A percentile compares a stretch with the other conserved stretches of the same genome.
Conservation (phyloP, 768 basidiomycete genomes). For the Xanthoconium purpureum region DNA sequence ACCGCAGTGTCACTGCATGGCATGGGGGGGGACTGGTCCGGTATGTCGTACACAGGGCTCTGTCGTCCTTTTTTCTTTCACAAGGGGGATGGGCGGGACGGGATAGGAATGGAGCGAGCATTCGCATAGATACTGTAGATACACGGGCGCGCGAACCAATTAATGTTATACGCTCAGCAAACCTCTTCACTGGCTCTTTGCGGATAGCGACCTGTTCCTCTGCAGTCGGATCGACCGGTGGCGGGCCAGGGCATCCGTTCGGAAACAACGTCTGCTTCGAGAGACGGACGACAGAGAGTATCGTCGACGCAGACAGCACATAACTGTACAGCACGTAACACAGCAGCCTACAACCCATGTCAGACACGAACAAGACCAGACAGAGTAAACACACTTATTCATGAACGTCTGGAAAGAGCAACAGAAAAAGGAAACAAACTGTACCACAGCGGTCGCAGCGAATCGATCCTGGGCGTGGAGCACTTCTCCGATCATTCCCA, state of each 20-base stretch:
- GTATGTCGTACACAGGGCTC: too few species aligned
- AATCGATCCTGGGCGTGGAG: constrained; percentile 47
- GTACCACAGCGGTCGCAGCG: constrained; percentile 45
- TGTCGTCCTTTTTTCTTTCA: too few species aligned
- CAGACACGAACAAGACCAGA: constrained; percentile 2
- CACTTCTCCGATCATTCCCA: constrained; percentile 50
- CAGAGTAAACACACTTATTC: constrained; percentile 45
- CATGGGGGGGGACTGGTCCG: too few species aligned
- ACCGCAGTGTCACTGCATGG: too few species aligned
- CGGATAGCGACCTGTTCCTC: constrained; percentile 71
- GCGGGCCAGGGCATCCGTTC: constrained; percentile 77
- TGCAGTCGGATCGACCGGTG: constrained; percentile 67
- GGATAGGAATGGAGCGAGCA: too few species aligned
- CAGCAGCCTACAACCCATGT: constrained; percentile 49
- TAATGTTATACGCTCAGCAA: constrained; percentile 26
- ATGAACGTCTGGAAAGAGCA: constrained; percentile 51
- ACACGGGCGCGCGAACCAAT: too few species aligned
- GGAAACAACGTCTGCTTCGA: constrained; percentile 80
- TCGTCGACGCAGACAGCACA: constrained; percentile 49
- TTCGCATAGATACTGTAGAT: too few species aligned
- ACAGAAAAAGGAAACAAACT: constrained; percentile 45
- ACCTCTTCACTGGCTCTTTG: constrained; percentile 34
- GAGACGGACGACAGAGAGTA: constrained; percentile 51
- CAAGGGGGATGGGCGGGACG: too few species aligned
- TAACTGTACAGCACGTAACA: constrained; percentile 60